phyloP scores from a whole-genome alignment of 176 grass and related monocot species.

The Bolboschoenus planiculmis region DNA sequence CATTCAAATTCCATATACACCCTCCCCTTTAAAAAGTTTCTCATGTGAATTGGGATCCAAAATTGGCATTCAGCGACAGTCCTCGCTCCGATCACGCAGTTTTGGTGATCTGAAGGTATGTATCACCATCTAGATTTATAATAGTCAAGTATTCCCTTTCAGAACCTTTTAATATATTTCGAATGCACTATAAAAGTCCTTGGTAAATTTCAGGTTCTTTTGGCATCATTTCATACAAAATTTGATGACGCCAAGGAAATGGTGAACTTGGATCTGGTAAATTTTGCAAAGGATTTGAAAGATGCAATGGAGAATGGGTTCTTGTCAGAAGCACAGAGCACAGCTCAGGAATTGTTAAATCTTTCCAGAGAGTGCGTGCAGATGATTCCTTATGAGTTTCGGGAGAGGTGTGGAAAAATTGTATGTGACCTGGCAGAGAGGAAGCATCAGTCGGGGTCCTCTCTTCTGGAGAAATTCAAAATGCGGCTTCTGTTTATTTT shows the following conservation, averaged over 20 bases:
- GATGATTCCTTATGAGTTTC: constrained; percentile 28
- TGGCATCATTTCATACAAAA: constrained; percentile 21
- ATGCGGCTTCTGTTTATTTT: constrained; percentile 24
- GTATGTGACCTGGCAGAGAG: constrained; percentile 19
- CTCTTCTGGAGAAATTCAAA: constrained; percentile 20
- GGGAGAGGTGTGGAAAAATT: constrained; percentile 29
- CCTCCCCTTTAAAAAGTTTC: constrained; percentile 29
- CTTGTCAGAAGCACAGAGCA: constrained; percentile 10
- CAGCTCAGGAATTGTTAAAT: constrained; percentile 19
- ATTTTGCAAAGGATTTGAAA: constrained; percentile 17
- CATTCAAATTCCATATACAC: background rate
- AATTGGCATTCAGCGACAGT: constrained; percentile 15
- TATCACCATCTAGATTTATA: background rate
- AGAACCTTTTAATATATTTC: background rate
- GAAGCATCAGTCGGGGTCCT: constrained; percentile 13
- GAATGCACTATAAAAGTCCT: background rate
- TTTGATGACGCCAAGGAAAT: constrained; percentile 30
- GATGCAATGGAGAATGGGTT: constrained; percentile 16
- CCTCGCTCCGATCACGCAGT: constrained; percentile 23
- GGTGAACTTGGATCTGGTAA: constrained; percentile 26
- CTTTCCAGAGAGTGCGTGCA: constrained; percentile 11
- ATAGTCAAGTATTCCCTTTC: background rate
- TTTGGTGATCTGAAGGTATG: constrained; percentile 29
- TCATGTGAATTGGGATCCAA: constrained; percentile 37
- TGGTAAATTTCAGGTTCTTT: constrained; percentile 23